Base-by-base conservation (phyloP, 73 alveolate species). In the Paramecium octaurelia region DNA sequence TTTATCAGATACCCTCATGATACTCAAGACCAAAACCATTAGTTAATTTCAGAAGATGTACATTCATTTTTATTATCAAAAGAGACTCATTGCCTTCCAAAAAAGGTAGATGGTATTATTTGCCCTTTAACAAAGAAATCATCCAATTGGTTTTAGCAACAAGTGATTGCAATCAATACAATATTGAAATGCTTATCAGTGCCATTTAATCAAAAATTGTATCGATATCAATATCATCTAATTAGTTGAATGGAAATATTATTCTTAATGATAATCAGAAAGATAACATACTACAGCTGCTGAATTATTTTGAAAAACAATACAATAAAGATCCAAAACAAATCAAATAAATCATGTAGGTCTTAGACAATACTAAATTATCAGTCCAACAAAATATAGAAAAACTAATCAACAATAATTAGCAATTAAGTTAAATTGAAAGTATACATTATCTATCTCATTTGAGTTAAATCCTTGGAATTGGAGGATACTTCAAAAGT, bases 241-340 rank as follows among this genome's bases (percentile, higher is more conserved):
- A 18, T 54, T 35, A 75, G 68, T 23, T 75, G 31, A 75, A 75
- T 38, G 64, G 34, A 35, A 75, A 20, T 75, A 14, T n/a, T 0
- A 75, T 75, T 9, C 59, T 75, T 35, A 75, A 75, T 38, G 58
- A 75, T 16, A 14, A 38, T 16, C 18, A 75, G 23, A 29, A 38
- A 35, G 60, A 23, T 6, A 80, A 46, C 24, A 80, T 80, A 0
- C 16, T 64, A 24, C 48, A 80, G 29, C 21, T 80, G 27, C 14
- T 80, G 75, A 21, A 44, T 20, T 80, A 80, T 35, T 80, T 80
- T 43, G 91, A 46, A 12, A 80, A 48, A 23, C 23, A 42, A 20
- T 80, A 80, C 16, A 80, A 80, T 44, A 80, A 80, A 43, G 91
- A 80, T 46, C 91, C 91, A 43, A 80, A 80, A 48, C 46, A 80